Percentiles rank a stretch among this genome's conserved stretches.
phyloP scores from a whole-genome alignment of 2,329 filamentous ascomycete genomes.

The Fusarium poae region DNA sequence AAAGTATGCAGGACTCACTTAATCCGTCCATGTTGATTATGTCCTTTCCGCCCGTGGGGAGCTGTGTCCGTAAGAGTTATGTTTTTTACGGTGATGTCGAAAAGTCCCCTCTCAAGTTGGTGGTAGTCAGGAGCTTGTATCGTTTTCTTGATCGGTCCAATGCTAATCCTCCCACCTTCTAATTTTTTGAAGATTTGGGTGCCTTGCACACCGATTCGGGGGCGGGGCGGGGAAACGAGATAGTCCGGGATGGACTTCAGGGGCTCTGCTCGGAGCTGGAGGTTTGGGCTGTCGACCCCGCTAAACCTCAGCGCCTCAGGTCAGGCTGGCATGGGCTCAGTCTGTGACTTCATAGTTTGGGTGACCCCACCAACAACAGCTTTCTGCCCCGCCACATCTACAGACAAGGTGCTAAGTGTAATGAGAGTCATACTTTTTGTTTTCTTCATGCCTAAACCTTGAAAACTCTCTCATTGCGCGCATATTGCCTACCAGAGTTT shows the following conservation, averaged over 20 bases:
- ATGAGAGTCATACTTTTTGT: slow-evolving; percentile 1
- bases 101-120: slow-evolving; percentile 45
- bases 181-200: slow-evolving; percentile 54
- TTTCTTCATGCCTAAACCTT: neutral
- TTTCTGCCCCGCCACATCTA: slow-evolving; percentile 35
- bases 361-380: slow-evolving; percentile 43
- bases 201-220: slow-evolving; percentile 50
- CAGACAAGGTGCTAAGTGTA: too few species aligned
- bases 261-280: slow-evolving; percentile 13
- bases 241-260: slow-evolving; percentile 46
- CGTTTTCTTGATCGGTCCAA: slow-evolving; percentile 45
- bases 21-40: slow-evolving; percentile 55
- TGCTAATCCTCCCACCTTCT: slow-evolving; percentile 35
- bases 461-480: neutral
- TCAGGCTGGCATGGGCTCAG: neutral
- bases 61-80: slow-evolving; percentile 46
- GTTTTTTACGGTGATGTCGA: slow-evolving; percentile 44
- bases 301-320: slow-evolving; percentile 23
- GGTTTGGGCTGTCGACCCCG: slow-evolving; percentile 11
- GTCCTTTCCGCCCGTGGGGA: slow-evolving; percentile 46
- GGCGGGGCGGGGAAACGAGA: slow-evolving; percentile 53
- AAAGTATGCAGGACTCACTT: slow-evolving; percentile 53
- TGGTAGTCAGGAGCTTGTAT: slow-evolving; percentile 51
- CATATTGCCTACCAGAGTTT: neutral
- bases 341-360: slow-evolving; percentile 43